These are phyloP conservation scores for Inonotus hispidus DNA, from an alignment of 1,284 basidiomycete species.

Conservation along the genomic window DNA sequence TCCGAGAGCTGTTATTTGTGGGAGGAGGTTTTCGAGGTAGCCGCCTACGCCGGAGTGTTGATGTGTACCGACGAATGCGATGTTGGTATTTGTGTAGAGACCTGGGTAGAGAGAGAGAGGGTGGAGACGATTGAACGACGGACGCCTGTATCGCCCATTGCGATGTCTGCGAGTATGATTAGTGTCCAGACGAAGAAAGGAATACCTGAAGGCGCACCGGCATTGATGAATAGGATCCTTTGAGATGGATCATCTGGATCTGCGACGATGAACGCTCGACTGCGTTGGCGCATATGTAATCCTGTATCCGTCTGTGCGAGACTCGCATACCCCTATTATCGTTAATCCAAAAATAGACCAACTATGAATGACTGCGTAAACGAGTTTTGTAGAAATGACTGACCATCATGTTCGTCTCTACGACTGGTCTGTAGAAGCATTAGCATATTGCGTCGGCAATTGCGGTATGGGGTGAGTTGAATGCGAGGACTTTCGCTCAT, in stretches of 20 bases:
- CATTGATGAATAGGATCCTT: constrained; percentile 71
- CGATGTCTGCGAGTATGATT: constrained; percentile 46
- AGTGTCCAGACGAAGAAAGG: background rate
- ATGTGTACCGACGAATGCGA: constrained; percentile 77
- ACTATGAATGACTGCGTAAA: background rate
- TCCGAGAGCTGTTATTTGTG: constrained; percentile 71
- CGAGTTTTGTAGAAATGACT: background rate
- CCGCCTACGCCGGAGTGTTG: constrained; percentile 77
- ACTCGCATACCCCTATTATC: constrained; percentile 70
- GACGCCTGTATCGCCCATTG: constrained; percentile 76
- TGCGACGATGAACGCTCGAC: constrained; percentile 73
- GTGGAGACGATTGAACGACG: constrained; percentile 62
- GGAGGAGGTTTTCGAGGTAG: constrained; percentile 72
- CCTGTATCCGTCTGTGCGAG: constrained; percentile 69
- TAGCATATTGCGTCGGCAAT: constrained; percentile 4
- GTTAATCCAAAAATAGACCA: background rate
- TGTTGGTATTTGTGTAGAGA: constrained; percentile 64
- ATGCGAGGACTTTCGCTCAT: too few relatives aligned
- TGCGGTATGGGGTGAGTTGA: background rate
- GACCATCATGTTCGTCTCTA: constrained; percentile 77
- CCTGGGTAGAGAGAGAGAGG: constrained; percentile 51
- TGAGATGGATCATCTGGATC: constrained; percentile 49
- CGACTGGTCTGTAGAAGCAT: constrained; percentile 47
- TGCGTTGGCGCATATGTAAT: constrained; percentile 74
- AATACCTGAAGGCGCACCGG: constrained; percentile 38